phyloP scores from a whole-genome alignment of 192 early-diverging fungal genomes.

The Backusella macrospora region DNA sequence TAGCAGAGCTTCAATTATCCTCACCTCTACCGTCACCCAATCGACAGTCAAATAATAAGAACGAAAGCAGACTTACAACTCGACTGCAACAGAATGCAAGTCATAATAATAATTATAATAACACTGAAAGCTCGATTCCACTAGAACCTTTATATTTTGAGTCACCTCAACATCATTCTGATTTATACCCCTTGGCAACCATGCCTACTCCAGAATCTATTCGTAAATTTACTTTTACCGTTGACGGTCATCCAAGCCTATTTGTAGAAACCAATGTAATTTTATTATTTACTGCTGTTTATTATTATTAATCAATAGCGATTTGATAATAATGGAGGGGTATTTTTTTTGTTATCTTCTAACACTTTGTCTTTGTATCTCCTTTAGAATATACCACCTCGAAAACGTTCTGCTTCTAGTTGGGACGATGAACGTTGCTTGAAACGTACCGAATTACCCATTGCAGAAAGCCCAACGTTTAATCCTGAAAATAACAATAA shows the following conservation, averaged over 20 bases:
- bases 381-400: slow-evolving; percentile 8
- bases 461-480: slow-evolving; percentile 78
- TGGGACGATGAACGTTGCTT: slow-evolving; percentile 18
- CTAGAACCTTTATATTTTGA: slow-evolving; percentile 18
- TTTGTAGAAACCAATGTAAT: slow-evolving; percentile 23
- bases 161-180: background rate
- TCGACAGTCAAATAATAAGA: background rate
- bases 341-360: background rate
- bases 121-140: background rate
- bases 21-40: slow-evolving; percentile 21
- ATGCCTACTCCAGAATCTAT: slow-evolving; percentile 15
- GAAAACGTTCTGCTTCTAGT: slow-evolving; percentile 16
- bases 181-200: slow-evolving; percentile 24
- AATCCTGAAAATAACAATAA: slow-evolving; percentile 37
- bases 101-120: background rate
- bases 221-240: slow-evolving; percentile 11
- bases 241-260: slow-evolving; percentile 21
- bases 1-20: slow-evolving; percentile 19
- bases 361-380: too few species aligned
- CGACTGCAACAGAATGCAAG: background rate
- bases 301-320: too few species aligned
- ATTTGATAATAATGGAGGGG: too few species aligned
- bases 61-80: background rate
- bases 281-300: too few species aligned
- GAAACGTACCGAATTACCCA: slow-evolving; percentile 54